These are phyloP conservation scores for Dioszegia aurantiaca DNA, from an alignment of 768 basidiomycete species.

Conservation along the genomic window DNA sequence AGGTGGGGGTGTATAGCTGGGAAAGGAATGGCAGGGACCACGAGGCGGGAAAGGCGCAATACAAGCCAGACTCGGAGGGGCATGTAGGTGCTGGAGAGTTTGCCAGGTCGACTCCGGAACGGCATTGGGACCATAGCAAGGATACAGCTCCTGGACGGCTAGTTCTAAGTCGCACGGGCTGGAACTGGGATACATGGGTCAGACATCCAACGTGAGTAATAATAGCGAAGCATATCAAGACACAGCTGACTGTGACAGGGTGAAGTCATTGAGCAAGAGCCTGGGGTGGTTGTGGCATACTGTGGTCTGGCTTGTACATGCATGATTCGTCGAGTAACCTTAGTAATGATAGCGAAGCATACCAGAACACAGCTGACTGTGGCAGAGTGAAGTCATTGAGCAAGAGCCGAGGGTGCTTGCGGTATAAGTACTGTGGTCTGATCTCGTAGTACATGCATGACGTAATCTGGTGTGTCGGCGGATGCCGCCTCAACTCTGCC, in stretches of 20 bases:
- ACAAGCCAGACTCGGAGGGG: not conserved
- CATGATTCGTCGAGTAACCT: no score
- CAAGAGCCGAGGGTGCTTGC: conserved; percentile 23
- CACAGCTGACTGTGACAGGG: conserved; percentile 9
- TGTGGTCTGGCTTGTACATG: conserved; percentile 21
- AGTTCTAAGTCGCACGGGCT: conserved; percentile 21
- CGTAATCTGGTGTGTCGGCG: no score
- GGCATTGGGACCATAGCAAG: not conserved
- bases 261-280: conserved; percentile 14
- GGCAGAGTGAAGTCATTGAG: conserved; percentile 15
- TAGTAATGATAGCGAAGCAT: conserved; percentile 7
- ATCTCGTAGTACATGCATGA: conserved; percentile 16
- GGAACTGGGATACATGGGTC: conserved; percentile 22
- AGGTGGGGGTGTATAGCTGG: not conserved
- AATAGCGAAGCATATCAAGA: no score
- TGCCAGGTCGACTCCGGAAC: not conserved
- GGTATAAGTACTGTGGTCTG: conserved; percentile 26
- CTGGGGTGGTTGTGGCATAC: conserved; percentile 28
- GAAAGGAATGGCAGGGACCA: conserved; percentile 7
- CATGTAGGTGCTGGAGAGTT: not conserved
- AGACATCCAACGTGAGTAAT: conserved; percentile 36
- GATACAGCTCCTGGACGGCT: conserved; percentile 22
- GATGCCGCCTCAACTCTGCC: no score
- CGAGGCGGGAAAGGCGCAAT: not conserved
- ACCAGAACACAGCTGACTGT: no score